Evolutionary conservation across 2,329 filamentous ascomycete species (phyloP).

Genomic region (Niveomyces coronatus): DNA sequence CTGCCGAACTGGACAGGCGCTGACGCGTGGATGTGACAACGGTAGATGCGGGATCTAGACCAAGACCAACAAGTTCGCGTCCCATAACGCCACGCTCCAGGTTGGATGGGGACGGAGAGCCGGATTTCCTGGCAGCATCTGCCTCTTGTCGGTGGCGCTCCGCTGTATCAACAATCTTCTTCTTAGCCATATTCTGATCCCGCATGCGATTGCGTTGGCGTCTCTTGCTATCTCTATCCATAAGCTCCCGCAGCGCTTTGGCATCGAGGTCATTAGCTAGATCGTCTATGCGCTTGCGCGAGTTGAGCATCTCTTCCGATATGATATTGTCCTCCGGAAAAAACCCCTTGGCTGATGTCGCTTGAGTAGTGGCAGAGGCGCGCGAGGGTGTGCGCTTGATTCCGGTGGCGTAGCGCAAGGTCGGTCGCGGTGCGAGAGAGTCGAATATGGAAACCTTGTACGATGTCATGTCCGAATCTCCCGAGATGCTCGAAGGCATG

Average conservation of each 20-base stretch:
- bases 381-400: constrained; percentile 44
- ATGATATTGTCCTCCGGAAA: constrained; percentile 42
- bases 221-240: constrained; percentile 80
- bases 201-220: constrained; percentile 61
- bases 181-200: constrained; percentile 57
- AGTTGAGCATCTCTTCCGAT: constrained; percentile 49
- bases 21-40: constrained; percentile 46
- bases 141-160: constrained; percentile 55
- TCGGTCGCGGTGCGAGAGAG: constrained; percentile 76
- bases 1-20: constrained; percentile 19
- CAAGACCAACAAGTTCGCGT: constrained; percentile 46
- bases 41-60: constrained; percentile 44
- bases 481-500: constrained; percentile 66
- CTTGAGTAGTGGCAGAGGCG: constrained; percentile 35
- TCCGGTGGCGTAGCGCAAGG: constrained; percentile 62
- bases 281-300: constrained; percentile 54
- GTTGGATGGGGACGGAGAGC: constrained; percentile 42
- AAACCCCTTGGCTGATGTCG: constrained; percentile 42
- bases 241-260: constrained; percentile 71
- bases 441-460: constrained; percentile 75
- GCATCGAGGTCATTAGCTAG: constrained; percentile 81
- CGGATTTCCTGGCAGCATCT: constrained; percentile 41
- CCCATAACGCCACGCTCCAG: constrained; percentile 51
- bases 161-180: constrained; percentile 52
- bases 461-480: constrained; percentile 57